Evolutionary conservation across 169 alveolate genomes (phyloP), one percentile per base, ranked within the genome.

Genomic region (Plasmodium vinckei): DNA sequence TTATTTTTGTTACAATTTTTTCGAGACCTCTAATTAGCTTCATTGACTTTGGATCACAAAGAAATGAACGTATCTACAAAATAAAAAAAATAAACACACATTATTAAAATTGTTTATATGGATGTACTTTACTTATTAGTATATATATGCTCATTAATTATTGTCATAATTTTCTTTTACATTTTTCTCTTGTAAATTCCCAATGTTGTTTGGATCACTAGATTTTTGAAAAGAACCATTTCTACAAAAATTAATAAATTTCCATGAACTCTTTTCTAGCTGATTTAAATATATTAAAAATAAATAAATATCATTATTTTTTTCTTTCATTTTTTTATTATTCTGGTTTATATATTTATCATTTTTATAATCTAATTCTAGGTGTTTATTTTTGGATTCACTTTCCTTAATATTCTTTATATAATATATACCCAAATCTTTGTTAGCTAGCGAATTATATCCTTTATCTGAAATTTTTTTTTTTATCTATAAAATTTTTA

Each of bases 231-330:
- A 61, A 9, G 73, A 61, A 25, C 17, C 42, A 65, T 51, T 65
- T 75, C 75, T 75, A 53, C 88, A 75, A 61, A 75, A 75, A 61
- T 75, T 72, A 75, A 73, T 75, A 65, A 75, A 75, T 65, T 72
- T 44, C 33, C 47, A 49, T 4, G 49, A 53, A 54, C 75, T 46
- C 47, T 75, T 65, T 75, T 75, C 88, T 54, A 75, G 25, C 27
- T 75, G 56, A 61, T 54, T 61, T 61, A 75, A 47, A 53, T 75
- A 65, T 21, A 19, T 46, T 56, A 75, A 27, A 51, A 75, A 75
- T 33, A 75, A 39, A 61, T 65, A 42, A 13, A 42, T 13, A 49
- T 56, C 63, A 25, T 75, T 61, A 53, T 42, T 75, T 17, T 39
- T 53, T 53, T 39, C 51, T 47, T 3, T 63, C 5, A 19, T 3